phyloP scores from a whole-genome alignment of 352 stramenopile species.

The Thraustochytrium sp. region DNA sequence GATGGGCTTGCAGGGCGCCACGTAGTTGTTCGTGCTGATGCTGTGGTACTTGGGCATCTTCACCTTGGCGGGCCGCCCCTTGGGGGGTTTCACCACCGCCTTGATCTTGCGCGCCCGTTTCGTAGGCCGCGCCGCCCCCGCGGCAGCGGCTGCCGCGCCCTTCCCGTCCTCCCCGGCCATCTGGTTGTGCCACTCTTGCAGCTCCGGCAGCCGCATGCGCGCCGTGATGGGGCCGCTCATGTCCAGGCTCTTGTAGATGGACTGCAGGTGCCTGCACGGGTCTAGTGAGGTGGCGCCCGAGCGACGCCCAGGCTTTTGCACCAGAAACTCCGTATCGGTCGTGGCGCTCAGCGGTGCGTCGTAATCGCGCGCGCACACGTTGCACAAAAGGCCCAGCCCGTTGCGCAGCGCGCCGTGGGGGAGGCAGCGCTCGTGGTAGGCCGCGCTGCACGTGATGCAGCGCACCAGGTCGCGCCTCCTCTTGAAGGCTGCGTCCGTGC shows the following conservation, averaged over 20 bases:
- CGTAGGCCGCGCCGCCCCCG: neutral
- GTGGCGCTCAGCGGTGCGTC: neutral
- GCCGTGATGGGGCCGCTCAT: neutral
- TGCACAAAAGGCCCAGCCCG: conserved; percentile 13
- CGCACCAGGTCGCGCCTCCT: neutral
- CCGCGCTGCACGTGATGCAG: neutral
- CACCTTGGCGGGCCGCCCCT: neutral
- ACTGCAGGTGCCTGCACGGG: neutral
- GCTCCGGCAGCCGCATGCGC: neutral
- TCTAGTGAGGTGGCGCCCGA: neutral
- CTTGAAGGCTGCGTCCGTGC: neutral
- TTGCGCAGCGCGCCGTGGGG: conserved; percentile 12
- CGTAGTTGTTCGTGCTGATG: neutral
- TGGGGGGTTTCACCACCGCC: neutral
- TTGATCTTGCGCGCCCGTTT: too few relatives aligned
- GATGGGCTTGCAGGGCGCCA: conserved; percentile 2
- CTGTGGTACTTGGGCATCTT: conserved; percentile 28
- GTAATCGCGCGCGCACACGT: conserved; percentile 29
- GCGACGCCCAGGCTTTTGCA: neutral
- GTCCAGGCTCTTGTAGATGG: neutral
- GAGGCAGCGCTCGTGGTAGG: conserved; percentile 6
- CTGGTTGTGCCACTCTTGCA: conserved; percentile 8
- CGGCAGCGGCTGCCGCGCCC: neutral
- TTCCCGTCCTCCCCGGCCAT: neutral
- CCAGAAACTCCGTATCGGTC: neutral